Base-by-base conservation (phyloP, 345 rosid species). In the Cardamine resedifolia region DNA sequence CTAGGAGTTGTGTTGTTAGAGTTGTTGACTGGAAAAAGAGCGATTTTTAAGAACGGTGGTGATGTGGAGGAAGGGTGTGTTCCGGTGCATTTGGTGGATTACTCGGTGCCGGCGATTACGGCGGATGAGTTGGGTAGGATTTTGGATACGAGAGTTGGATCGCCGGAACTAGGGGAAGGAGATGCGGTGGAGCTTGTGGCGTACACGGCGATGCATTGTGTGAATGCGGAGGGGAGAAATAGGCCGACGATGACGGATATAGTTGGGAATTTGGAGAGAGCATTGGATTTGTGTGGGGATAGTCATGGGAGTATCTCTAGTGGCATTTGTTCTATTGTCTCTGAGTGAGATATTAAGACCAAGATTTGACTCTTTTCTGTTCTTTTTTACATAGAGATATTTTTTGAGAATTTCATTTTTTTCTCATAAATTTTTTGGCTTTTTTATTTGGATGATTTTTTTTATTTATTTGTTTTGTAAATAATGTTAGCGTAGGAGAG, bases 141-240 rank as follows among this genome's bases (percentile, higher is more conserved):
- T 18, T 67, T 92, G 84, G 98, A 92, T 52, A 1, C n/a, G 3
- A 83, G 97, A 58, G 90, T 90, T 0, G 86, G 86, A 10, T 68
- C 71, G 1, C 89, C 91, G 14, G 86, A 65, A 73, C 6, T 80
- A 38, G 61, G 66, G 33, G 97, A 90, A 71, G 80, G 82, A 12
- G 97, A 93, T 49, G 98, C 98, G 33, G 88, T 90, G 74, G 98
- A 91, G 84, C 79, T 85, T 58, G 84, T 91, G 79, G 92, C 86
- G 4, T 80, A 88, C 43, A 89, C 85, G 14, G 98, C 97, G 23
- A 74, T 84, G 85, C 95, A 79, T 41, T 94, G 96, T 76, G 92
- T 89, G 67, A 84, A 83, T 74, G 60, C 80, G 55, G 97, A 91
- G 63, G 95, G 92, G 39, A 84, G 74, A 51, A 86, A 88, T 16